Evolutionary conservation across 2,329 filamentous ascomycete species (phyloP), one percentile per base, ranked within the genome.

Genomic region (Botrytis cinerea): DNA sequence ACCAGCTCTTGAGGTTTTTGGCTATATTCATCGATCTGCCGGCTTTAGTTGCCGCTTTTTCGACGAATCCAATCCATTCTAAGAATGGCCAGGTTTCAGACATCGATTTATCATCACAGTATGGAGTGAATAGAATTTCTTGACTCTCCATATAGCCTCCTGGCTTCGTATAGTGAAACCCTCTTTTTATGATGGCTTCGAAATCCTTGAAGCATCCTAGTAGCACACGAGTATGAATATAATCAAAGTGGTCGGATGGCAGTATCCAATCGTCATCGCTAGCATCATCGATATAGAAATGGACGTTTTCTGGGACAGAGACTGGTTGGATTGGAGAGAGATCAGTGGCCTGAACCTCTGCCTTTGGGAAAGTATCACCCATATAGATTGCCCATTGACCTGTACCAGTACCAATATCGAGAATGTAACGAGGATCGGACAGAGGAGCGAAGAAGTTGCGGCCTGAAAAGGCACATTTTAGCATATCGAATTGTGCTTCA

Each of bases 251-350:
- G 62, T 83, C 77, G 0, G 82, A 78, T 8, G 84, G 82, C 51
- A 83, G 87, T 78, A 81, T 86, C 83, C 83, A 85, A 54, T 82
- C 82, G 84, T 78, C 75, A 59, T 80, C 78, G n/a, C 67, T 73
- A 14, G 77, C 78, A 74, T 80, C 79, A 63, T 80, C 78, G 63
- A 95, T 87, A 74, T 89, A 89, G 76, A 95, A 95, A 75, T 89
- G 88, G 22, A 94, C 90, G 75, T 95, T 95, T 28, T 88, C 87
- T 0, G 92, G 92, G 0, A 93, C 90, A 66, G 87, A 84, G 7
- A 83, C 83, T 3, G 90, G 90, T 78, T 93, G 91, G 40, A 92
- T 89, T 2, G 90, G 90, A 1, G 90, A 92, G 9, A 93, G 84
- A 78, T 93, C 91, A 14, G 88, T 91, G 46, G 88, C 90, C 71